A percentile compares a stretch with the other conserved stretches of the same genome.
These are phyloP conservation scores for Globisporangium recalcitrans DNA, from an alignment of 352 stramenopile species.

Conservation along the genomic window DNA sequence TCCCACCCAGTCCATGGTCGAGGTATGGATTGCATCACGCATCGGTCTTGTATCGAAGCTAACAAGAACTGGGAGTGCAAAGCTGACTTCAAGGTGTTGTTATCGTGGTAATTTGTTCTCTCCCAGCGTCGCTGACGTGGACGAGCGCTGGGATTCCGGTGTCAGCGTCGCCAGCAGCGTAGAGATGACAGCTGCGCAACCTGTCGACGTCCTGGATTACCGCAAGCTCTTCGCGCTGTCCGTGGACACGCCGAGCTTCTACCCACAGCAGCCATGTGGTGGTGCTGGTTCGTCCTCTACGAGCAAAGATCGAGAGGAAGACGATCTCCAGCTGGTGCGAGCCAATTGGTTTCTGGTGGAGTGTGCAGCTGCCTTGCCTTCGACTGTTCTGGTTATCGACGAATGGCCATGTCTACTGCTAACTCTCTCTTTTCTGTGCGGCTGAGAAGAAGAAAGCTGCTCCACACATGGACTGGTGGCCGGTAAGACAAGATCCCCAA, in stretches of 20 bases:
- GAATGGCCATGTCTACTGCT: background rate
- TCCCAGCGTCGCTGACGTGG: background rate
- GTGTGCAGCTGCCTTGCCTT: slow-evolving; percentile 10
- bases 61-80: too few relatives aligned
- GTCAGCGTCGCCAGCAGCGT: background rate
- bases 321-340: slow-evolving; percentile 20
- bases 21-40: background rate
- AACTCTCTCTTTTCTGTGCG: background rate
- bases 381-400: background rate
- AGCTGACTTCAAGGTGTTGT: background rate
- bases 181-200: background rate
- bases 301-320: background rate
- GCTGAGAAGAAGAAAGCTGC: slow-evolving; percentile 35
- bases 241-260: slow-evolving; percentile 36
- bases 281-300: background rate
- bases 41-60: background rate
- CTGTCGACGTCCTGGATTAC: slow-evolving; percentile 8
- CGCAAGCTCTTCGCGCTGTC: slow-evolving; percentile 31
- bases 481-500: slow-evolving; percentile 24
- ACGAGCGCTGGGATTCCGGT: slow-evolving; percentile 1
- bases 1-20: background rate
- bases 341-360: slow-evolving; percentile 7
- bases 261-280: slow-evolving; percentile 13
- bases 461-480: slow-evolving; percentile 78
- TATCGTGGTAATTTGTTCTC: background rate